Conservation (phyloP, 164 flowering plant species). For the Malania oleifera region DNA sequence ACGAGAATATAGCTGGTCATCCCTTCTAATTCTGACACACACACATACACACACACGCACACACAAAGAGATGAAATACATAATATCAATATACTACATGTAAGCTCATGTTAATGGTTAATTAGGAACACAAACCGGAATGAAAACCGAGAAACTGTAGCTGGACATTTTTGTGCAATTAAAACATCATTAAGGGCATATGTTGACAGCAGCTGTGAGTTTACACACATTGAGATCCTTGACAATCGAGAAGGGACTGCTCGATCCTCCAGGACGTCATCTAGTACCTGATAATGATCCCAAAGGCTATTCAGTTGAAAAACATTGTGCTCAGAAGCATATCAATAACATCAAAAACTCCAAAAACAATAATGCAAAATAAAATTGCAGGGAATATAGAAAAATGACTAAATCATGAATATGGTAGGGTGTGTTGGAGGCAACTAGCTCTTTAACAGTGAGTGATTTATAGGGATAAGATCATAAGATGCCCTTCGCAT, state of each 20-base stretch:
- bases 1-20: constrained; percentile 32
- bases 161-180: constrained; percentile 87
- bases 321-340: background rate
- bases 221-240: constrained; percentile 53
- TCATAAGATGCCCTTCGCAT: no score
- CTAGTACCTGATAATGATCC: constrained; percentile 47
- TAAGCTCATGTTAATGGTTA: background rate
- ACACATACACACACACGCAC: background rate
- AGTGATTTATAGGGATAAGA: no score
- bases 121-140: constrained; percentile 43
- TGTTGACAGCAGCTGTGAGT: constrained; percentile 41
- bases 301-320: background rate
- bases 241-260: constrained; percentile 45
- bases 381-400: no score
- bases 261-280: constrained; percentile 48
- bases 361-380: no score
- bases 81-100: background rate
- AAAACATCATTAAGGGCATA: constrained; percentile 82
- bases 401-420: no score
- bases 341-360: no score
- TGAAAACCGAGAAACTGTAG: constrained; percentile 80
- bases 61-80: background rate
- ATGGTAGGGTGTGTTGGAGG: no score
- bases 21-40: constrained; percentile 42
- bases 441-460: no score